Evolutionary conservation across 768 basidiomycete species (phyloP).

Genomic region (Termitomyces sp.): DNA sequence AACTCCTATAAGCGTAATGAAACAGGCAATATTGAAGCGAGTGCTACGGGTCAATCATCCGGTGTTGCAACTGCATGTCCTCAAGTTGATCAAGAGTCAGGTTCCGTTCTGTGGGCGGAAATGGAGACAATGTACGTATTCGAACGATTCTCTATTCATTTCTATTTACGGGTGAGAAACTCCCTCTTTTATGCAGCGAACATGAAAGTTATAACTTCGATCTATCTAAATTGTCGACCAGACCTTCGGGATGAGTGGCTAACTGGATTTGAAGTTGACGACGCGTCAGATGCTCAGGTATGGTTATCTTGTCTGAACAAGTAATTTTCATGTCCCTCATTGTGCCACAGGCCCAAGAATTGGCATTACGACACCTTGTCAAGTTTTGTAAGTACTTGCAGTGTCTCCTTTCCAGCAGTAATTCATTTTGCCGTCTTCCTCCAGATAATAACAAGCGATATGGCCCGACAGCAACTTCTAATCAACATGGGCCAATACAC

Average conservation of each 20-base stretch:
- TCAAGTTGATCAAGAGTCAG: constrained; percentile 98
- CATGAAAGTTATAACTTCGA: constrained; percentile 99
- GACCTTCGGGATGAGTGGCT: constrained; percentile 98
- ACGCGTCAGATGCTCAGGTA: constrained; percentile 88
- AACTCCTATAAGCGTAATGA: not conserved
- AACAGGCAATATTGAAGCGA: constrained; percentile 92
- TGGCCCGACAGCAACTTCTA: constrained; percentile 52
- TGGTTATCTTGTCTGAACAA: constrained; percentile 6
- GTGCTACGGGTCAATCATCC: constrained; percentile 93
- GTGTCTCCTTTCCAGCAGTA: not conserved
- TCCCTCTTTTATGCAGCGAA: constrained; percentile 57
- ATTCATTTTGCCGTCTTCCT: not conserved
- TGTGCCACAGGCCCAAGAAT: constrained; percentile 77
- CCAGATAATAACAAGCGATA: constrained; percentile 91
- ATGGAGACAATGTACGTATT: constrained; percentile 87
- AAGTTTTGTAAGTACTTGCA: constrained; percentile 73
- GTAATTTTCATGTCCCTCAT: not conserved
- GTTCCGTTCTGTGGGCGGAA: constrained; percentile 97
- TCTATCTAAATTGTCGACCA: constrained; percentile 95
- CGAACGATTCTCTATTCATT: not conserved
- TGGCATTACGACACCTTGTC: constrained; percentile 88
- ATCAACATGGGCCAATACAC: constrained; percentile 55
- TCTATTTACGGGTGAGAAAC: not conserved
- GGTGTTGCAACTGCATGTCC: constrained; percentile 87
- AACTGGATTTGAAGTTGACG: constrained; percentile 88